These are phyloP conservation scores for Calonectria pseudoreteaudii DNA, from an alignment of 2,329 filamentous ascomycete genomes.

Conservation along the genomic window DNA sequence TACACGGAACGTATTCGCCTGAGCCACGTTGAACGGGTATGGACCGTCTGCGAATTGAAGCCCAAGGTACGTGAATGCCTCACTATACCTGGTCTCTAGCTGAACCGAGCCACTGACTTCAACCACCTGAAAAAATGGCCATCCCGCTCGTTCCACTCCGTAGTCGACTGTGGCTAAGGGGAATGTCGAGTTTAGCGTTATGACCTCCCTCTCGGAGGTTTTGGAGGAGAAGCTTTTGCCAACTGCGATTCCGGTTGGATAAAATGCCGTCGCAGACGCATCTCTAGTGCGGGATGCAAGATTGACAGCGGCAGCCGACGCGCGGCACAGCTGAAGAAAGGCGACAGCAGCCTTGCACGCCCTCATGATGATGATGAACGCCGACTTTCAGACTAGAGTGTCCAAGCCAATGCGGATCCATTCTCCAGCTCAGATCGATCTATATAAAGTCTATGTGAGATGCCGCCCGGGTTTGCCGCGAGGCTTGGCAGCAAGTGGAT, in stretches of 20 bases:
- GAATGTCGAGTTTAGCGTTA: not conserved
- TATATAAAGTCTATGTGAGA: not conserved
- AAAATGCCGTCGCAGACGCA: not conserved
- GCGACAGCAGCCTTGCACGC: not conserved
- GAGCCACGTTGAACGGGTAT: conserved; percentile 7
- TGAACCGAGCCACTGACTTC: not conserved
- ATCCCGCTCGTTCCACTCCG: conserved; percentile 2
- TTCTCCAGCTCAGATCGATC: not conserved
- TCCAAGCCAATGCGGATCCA: not conserved
- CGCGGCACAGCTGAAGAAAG: not conserved
- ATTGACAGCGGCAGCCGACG: not conserved
- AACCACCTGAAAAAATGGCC: not conserved
- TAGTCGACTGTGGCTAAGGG: conserved; percentile 7
- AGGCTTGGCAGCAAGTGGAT: not conserved
- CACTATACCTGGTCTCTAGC: conserved; percentile 10
- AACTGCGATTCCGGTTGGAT: not conserved
- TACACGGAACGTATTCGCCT: conserved; percentile 1
- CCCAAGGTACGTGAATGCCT: not conserved
- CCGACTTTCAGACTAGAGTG: not conserved
- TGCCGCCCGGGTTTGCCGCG: not conserved
- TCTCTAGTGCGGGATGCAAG: not conserved
- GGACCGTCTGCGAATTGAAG: not conserved
- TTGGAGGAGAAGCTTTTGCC: not conserved
- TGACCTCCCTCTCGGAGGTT: not conserved
- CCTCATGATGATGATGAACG: not conserved